Evolutionary conservation across 176 grass and related monocot genomes (phyloP), one percentile per base, ranked within the genome.

Genomic region (Tillandsia leiboldiana): DNA sequence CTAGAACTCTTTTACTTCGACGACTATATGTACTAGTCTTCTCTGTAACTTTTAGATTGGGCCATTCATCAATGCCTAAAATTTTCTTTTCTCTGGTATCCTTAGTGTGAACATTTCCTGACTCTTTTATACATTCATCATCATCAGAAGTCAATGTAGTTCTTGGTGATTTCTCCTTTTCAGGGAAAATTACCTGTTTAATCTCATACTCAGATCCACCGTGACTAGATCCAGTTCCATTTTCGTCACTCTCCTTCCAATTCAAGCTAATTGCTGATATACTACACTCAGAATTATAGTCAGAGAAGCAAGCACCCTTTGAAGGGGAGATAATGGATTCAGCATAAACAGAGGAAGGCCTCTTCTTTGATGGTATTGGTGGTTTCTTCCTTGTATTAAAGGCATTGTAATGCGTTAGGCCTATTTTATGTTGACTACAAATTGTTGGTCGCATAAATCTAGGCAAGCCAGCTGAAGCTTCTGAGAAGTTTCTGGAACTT

Each of bases 391-490:
- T 85, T 61, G 79, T 85, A 69, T 11, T 81, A 51, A 48, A 10
- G 78, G 15, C 69, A 81, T 15, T 61, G 14, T 75, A 52, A 47
- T 85, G 76, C 54, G 72, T 89, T 76, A 86, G 64, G 49, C 71
- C 77, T 78, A 51, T 81, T 83, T 81, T 97, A 48, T 73, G 79
- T 70, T 85, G 81, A 81, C 86, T 97, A 67, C 78, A 89, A 65
- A 85, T 75, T 54, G 93, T 97, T 72, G 89, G 84, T 83, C 71
- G 86, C 93, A 97, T 97, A 77, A 92, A 97, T 57, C 89, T 90
- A 47, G 89, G 89, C 47, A 92, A 28, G 56, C 69, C 84, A 59
- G 81, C 48, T n/a, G 74, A 83, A 75, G 71, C 53, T 67, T 82
- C 70, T 67, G 52, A 69, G 12, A 48, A 74, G 70, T 80, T 83